Evolutionary conservation across 768 basidiomycete species (phyloP), one percentile per base, ranked within the genome.

Genomic region (Xerocomellus dryophilus): DNA sequence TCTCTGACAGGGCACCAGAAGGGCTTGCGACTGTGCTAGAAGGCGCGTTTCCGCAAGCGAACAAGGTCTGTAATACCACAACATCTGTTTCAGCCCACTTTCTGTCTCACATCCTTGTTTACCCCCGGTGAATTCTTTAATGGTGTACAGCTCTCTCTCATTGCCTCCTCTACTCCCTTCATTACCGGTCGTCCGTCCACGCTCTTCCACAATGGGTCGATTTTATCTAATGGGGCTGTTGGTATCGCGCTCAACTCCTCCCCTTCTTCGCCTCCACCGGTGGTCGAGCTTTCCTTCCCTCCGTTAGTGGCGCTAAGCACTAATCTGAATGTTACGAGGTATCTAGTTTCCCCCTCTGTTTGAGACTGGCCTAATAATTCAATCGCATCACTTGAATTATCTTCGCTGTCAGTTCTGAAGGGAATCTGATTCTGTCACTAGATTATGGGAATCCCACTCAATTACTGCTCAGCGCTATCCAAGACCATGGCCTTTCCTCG

Each of bases 161-260:
- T 86, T 20, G 85, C 84, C 0, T 76, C 88, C 0, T 85, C 88
- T 3, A 92, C 90, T 2, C 88, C 89, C 1, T 92, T 92, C 65
- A 71, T 89, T 6, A 91, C 88, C 2, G 90, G 89, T 14, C 73
- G 85, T 18, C 83, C 85, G 1, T 80, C 85, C 27, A 91, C 90
- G 0, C 72, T 92, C 10, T 83, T 90, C 54, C 69, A 77, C 53
- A 79, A 86, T 46, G 71, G 75, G 35, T 64, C 75, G 2, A 76
- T 89, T 23, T 67, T 78, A 51, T 82, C 80, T 0, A 74, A 78
- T 7, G 90, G 90, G 7, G 88, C 88, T 4, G 80, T 91, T 11
- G 90, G 89, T 0, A 52, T 93, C 7, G 86, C 81, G 0, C 57
- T 85, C 25, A 51, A 56, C 43, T 49, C 61, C 41, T 65, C 51